Conservation (phyloP, 306 rosid species). For the Clitoria ternatea region DNA sequence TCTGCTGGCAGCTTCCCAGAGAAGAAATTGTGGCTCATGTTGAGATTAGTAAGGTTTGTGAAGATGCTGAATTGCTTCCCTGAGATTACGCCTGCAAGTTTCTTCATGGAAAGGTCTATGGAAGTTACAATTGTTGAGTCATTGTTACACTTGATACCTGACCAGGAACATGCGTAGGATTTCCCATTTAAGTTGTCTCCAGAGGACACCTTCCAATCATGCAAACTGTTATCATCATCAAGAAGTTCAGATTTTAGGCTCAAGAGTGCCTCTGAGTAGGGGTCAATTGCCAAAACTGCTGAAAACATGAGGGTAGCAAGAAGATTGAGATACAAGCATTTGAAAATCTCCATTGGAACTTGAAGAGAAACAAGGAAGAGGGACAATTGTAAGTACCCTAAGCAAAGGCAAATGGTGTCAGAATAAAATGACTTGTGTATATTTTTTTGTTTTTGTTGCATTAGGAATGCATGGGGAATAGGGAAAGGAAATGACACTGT, state of each 20-base stretch:
- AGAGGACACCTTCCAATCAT: conserved; percentile 59
- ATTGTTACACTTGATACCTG: conserved; percentile 66
- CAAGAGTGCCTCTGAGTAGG: conserved; percentile 69
- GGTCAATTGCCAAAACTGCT: conserved; percentile 52
- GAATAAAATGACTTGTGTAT: conserved; percentile 24
- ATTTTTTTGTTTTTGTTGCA: conserved; percentile 37
- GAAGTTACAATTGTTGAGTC: conserved; percentile 50
- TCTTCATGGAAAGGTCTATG: conserved; percentile 74
- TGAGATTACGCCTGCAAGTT: conserved; percentile 52
- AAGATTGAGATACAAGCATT: conserved; percentile 37
- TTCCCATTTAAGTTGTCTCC: conserved; percentile 40
- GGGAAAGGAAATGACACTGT: conserved; percentile 45
- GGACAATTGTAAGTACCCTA: conserved; percentile 43
- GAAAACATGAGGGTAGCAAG: conserved; percentile 37
- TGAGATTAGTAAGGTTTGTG: conserved; percentile 57
- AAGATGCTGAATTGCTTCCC: conserved; percentile 63
- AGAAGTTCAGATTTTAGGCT: conserved; percentile 67
- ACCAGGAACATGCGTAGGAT: conserved; percentile 78
- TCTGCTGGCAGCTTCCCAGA: conserved; percentile 65
- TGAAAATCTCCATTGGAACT: conserved; percentile 76
- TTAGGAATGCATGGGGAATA: conserved; percentile 80
- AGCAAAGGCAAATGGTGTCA: conserved; percentile 42
- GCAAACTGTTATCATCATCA: conserved; percentile 47
- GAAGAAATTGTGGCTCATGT: conserved; percentile 68
- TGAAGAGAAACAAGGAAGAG: conserved; percentile 34